Evolutionary conservation across 2,329 filamentous ascomycete genomes (phyloP), one percentile per base, ranked within the genome.

Genomic region (Huntiella decipiens): DNA sequence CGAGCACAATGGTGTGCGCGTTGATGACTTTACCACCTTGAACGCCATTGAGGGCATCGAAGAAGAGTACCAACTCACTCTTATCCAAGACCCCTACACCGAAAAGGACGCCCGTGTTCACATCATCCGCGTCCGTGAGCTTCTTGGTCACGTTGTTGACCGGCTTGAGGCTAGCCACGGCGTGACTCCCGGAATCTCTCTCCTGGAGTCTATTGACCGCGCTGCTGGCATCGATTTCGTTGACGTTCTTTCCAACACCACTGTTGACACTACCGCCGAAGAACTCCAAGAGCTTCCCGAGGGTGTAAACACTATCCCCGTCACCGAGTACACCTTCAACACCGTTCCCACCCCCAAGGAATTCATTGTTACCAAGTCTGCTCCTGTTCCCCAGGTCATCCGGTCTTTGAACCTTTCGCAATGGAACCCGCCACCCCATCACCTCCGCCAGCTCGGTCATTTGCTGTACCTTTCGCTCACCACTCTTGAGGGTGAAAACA

Each of bases 101-200:
- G 91, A 98, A 66, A 96, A 94, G 66, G 91, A 98, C 65, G 88
- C 91, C 28, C 79, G 92, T 53, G 82, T 98, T 69, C 91, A 98
- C 63, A 67, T 96, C 52, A 77, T 98, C 44, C 74, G 91, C 53
- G 80, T 94, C 51, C 74, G 91, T 52, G 91, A 98, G 59, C 72
- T 98, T 53, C 86, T 98, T 55, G 91, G 91, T 42, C 88, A 88
- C 55, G 79, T 88, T 37, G 86, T 86, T 37, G 77, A 95, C 61
- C 79, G 87, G 50, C 81, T 85, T 46, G 91, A 96, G 60, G 77
- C 79, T 47, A 71, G 92, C 38, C 81, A 93, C 55, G 91, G 91
- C 50, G 77, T 95, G 48, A 70, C 83, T 46, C 79, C 91, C 1
- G 92, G 91, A 33, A 63, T 81, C 39, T 94, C 87, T 37, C 71